phyloP scores from a whole-genome alignment of 2,329 filamentous ascomycete species.

The Penicillium sp. region DNA sequence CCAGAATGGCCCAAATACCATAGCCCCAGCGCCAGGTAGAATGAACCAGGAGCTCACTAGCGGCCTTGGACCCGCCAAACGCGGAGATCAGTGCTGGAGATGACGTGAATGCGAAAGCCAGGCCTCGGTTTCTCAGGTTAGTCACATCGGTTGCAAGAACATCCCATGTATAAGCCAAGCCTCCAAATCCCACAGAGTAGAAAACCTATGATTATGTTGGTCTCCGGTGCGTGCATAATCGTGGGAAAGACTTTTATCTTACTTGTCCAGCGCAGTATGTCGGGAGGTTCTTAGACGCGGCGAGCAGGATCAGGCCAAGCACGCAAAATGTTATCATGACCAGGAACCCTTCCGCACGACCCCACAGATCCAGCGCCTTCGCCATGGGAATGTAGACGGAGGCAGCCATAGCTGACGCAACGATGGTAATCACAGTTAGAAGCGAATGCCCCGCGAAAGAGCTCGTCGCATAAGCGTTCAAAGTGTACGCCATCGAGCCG shows the following conservation, averaged over 20 bases:
- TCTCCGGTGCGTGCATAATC: background rate
- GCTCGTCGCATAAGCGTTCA: slow-evolving; percentile 23
- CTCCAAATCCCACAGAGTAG: slow-evolving; percentile 55
- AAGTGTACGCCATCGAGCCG: slow-evolving; percentile 15
- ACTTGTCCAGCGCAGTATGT: slow-evolving; percentile 59
- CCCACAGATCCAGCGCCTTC: slow-evolving; percentile 65
- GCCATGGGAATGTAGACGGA: slow-evolving; percentile 62
- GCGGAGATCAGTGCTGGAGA: slow-evolving; percentile 67
- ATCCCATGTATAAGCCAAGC: slow-evolving; percentile 58
- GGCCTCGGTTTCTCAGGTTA: slow-evolving; percentile 59
- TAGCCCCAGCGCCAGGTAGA: slow-evolving; percentile 65
- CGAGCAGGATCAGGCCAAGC: slow-evolving; percentile 61
- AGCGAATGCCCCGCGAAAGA: slow-evolving; percentile 21
- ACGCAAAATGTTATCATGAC: slow-evolving; percentile 52
- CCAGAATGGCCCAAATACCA: slow-evolving; percentile 63
- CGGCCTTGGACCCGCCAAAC: slow-evolving; percentile 59
- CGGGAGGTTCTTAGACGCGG: slow-evolving; percentile 59
- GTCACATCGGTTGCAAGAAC: slow-evolving; percentile 66
- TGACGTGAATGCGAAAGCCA: slow-evolving; percentile 62
- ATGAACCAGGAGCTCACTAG: slow-evolving; percentile 52
- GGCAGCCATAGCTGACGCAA: slow-evolving; percentile 54
- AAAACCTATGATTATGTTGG: slow-evolving; percentile 31
- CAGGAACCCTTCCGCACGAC: slow-evolving; percentile 60
- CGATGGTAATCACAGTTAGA: slow-evolving; percentile 40
- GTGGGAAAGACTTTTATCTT: background rate